These are phyloP conservation scores for Penicillium paxilli DNA, from an alignment of 495 filamentous ascomycete species.

Conservation along the genomic window DNA sequence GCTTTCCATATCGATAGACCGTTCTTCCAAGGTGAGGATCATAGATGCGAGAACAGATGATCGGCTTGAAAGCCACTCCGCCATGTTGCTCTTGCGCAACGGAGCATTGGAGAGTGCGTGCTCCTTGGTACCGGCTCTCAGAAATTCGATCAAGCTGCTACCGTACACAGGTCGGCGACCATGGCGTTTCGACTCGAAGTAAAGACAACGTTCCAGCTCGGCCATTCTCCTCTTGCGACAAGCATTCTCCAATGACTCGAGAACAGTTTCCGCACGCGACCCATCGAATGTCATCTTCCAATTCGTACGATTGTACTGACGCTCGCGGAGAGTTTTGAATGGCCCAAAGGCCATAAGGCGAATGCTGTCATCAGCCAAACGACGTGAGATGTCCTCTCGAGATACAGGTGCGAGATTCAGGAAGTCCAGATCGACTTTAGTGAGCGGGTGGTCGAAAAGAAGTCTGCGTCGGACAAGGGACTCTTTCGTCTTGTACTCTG, in stretches of 20 bases:
- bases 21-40: slow-evolving; percentile 70
- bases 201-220: slow-evolving; percentile 75
- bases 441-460: slow-evolving; percentile 63
- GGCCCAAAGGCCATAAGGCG: slow-evolving; percentile 63
- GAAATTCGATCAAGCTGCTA: slow-evolving; percentile 66
- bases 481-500: slow-evolving; percentile 77
- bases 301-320: slow-evolving; percentile 61
- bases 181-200: slow-evolving; percentile 77
- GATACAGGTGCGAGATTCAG: slow-evolving; percentile 78
- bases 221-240: slow-evolving; percentile 72
- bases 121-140: slow-evolving; percentile 61
- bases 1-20: slow-evolving; percentile 66
- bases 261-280: slow-evolving; percentile 64
- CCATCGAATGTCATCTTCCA: slow-evolving; percentile 60
- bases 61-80: slow-evolving; percentile 73
- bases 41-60: slow-evolving; percentile 70
- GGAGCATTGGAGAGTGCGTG: slow-evolving; percentile 40
- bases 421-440: slow-evolving; percentile 69
- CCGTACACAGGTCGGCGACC: slow-evolving; percentile 82
- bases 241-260: slow-evolving; percentile 71
- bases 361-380: slow-evolving; percentile 59
- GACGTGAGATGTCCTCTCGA: slow-evolving; percentile 65
- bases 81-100: slow-evolving; percentile 43
- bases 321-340: slow-evolving; percentile 61
- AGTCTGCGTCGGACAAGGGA: slow-evolving; percentile 66